A percentile compares a stretch with the other conserved stretches of the same genome.
Conservation (phyloP, 768 basidiomycete species). For the Leccinum longicurvipes region DNA sequence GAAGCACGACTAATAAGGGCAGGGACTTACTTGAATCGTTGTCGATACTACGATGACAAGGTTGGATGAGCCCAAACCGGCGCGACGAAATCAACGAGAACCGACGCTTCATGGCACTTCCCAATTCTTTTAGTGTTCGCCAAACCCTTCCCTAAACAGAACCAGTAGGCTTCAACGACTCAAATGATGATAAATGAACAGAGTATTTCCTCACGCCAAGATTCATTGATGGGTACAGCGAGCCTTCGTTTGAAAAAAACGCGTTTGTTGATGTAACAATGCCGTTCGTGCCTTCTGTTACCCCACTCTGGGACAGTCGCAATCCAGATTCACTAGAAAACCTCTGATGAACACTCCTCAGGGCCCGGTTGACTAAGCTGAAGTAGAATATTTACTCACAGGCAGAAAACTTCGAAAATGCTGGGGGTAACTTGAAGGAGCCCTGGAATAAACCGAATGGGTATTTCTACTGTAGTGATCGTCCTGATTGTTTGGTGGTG, state of each 20-base stretch:
- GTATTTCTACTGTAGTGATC: background rate
- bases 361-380: background rate
- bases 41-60: constrained; percentile 18
- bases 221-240: constrained; percentile 2
- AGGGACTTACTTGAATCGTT: constrained; percentile 23
- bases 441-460: background rate
- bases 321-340: constrained; percentile 24
- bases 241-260: constrained; percentile 7
- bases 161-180: background rate
- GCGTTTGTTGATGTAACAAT: background rate
- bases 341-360: constrained; percentile 16
- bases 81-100: constrained; percentile 14
- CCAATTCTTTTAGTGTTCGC: constrained; percentile 11
- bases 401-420: constrained; percentile 27
- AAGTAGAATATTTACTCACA: constrained; percentile 9
- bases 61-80: constrained; percentile 11
- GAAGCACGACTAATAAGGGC: background rate
- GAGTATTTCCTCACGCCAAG: constrained; percentile 14
- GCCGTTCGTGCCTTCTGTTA: constrained; percentile 8
- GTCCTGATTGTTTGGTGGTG: constrained; percentile 8
- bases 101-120: constrained; percentile 13
- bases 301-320: constrained; percentile 7
- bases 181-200: background rate
- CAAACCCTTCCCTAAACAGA: constrained; percentile 18
- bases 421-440: constrained; percentile 13